Evolutionary conservation across 129 eudicot genomes (phyloP).

Genomic region (Artemisia argyi): DNA sequence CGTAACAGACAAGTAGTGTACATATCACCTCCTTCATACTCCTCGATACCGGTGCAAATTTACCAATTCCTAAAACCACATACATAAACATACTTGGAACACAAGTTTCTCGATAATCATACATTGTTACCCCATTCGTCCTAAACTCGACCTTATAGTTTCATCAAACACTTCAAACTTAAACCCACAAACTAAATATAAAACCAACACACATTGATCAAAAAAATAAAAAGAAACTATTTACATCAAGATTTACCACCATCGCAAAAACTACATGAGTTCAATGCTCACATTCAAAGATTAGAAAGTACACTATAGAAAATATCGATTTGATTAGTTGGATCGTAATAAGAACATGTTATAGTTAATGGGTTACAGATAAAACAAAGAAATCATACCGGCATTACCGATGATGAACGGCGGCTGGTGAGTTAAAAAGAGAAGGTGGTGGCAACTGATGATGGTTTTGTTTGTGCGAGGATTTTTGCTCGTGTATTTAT

Average conservation of each 20-base stretch:
- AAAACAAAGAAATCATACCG: slow-evolving; percentile 6
- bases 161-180: background rate
- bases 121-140: background rate
- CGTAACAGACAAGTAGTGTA: no score
- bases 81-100: background rate
- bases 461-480: background rate
- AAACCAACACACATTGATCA: background rate
- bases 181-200: background rate
- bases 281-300: background rate
- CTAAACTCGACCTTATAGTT: background rate
- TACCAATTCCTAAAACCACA: no score
- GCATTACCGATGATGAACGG: slow-evolving; percentile 10
- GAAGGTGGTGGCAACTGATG: slow-evolving; percentile 2
- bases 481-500: background rate
- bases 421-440: background rate
- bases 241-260: background rate
- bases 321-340: background rate
- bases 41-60: no score
- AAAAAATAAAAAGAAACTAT: background rate
- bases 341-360: background rate
- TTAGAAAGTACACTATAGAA: background rate
- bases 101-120: background rate
- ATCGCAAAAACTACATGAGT: background rate
- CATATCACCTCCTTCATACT: no score
- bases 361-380: background rate